A percentile compares a stretch with the other conserved stretches of the same genome.
phyloP scores from a whole-genome alignment of 805 yeast genomes.

The Yamadazyma ubonensis region DNA sequence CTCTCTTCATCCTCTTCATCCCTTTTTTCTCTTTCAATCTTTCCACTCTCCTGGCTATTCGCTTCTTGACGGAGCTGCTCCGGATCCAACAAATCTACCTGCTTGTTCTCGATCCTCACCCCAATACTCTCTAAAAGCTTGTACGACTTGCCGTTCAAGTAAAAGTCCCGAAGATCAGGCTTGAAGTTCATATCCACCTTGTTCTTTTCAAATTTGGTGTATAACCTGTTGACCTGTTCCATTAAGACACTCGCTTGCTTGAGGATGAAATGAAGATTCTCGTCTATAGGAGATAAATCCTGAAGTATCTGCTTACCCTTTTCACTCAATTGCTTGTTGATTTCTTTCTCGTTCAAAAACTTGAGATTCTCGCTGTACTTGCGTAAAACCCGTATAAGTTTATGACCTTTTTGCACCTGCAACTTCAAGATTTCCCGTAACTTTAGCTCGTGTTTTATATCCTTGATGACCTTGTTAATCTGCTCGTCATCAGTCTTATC shows the following conservation, averaged over 20 bases:
- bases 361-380: slow-evolving; percentile 30
- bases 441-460: slow-evolving; percentile 44
- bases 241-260: slow-evolving; percentile 43
- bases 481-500: slow-evolving; percentile 22
- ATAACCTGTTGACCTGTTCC: slow-evolving; percentile 25
- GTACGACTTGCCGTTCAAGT: slow-evolving; percentile 38
- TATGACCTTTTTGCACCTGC: slow-evolving; percentile 39
- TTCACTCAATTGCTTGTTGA: slow-evolving; percentile 14
- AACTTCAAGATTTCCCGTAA: slow-evolving; percentile 41
- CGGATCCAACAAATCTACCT: slow-evolving; percentile 8
- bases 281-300: slow-evolving; percentile 45
- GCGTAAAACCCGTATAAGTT: slow-evolving; percentile 31
- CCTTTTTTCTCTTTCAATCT: neutral
- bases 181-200: slow-evolving; percentile 25
- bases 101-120: slow-evolving; percentile 7
- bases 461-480: slow-evolving; percentile 32
- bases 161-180: slow-evolving; percentile 37
- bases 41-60: too few relatives aligned
- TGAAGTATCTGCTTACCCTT: slow-evolving; percentile 27
- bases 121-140: slow-evolving; percentile 30
- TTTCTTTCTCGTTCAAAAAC: slow-evolving; percentile 22
- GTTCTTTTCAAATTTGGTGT: slow-evolving; percentile 24
- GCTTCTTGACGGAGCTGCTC: too few relatives aligned
- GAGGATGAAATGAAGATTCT: slow-evolving; percentile 45
- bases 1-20: too few relatives aligned